Conservation (phyloP, 345 rosid genomes). For the Lumnitzera littorea region DNA sequence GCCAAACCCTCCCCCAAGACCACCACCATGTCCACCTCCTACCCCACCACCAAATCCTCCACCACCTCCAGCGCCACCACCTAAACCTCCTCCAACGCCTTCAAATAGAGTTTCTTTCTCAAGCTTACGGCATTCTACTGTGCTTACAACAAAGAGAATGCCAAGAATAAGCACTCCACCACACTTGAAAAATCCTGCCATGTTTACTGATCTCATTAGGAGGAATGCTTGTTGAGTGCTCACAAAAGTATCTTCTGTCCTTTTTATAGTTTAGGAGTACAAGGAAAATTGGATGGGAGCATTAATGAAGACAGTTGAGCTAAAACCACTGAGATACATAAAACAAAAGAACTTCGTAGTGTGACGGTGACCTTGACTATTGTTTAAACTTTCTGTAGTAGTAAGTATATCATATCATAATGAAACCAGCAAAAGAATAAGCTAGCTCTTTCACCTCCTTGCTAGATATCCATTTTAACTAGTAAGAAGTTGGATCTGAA, state of each 20-base stretch:
- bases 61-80: conserved; percentile 13
- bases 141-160: conserved; percentile 19
- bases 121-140: conserved; percentile 31
- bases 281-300: no score
- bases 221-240: neutral
- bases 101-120: conserved; percentile 9
- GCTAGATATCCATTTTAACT: no score
- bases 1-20: neutral
- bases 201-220: neutral
- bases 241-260: neutral
- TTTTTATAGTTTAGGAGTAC: no score
- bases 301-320: no score
- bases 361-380: no score
- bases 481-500: no score
- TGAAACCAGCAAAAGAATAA: no score
- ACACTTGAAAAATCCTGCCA: conserved; percentile 19
- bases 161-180: conserved; percentile 10
- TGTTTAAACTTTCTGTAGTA: no score
- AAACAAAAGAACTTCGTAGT: no score
- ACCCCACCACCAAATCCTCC: conserved; percentile 12
- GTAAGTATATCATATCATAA: no score
- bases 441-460: no score
- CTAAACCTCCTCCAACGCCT: neutral
- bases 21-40: neutral
- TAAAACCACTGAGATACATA: no score